Evolutionary conservation across 1,284 basidiomycete genomes (phyloP).

Genomic region (Cryptococcus sp.): DNA sequence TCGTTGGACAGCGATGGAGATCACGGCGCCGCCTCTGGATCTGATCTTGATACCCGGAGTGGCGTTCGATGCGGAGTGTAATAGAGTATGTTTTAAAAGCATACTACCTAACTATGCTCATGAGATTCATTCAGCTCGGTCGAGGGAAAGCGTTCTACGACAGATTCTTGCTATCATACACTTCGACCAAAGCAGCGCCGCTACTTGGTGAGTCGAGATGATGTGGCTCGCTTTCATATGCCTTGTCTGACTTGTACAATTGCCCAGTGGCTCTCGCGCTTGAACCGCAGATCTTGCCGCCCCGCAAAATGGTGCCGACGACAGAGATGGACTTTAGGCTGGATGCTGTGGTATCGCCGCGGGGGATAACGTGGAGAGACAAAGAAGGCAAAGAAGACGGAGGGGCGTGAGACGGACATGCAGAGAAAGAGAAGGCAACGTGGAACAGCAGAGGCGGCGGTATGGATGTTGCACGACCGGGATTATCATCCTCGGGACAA

Average conservation of each 20-base stretch:
- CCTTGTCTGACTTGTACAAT: neutral
- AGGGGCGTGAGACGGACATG: too few relatives aligned
- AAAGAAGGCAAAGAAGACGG: neutral
- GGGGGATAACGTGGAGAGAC: constrained; percentile 31
- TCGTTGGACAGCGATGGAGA: constrained; percentile 27
- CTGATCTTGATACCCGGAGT: constrained; percentile 51
- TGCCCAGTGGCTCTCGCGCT: constrained; percentile 48
- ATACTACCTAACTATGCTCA: neutral
- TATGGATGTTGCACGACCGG: too few relatives aligned
- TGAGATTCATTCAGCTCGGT: constrained; percentile 41
- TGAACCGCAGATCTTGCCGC: constrained; percentile 38
- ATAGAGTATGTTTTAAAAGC: constrained; percentile 35
- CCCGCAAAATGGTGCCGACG: constrained; percentile 33
- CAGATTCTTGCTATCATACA: constrained; percentile 43
- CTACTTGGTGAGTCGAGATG: constrained; percentile 37
- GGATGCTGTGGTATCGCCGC: constrained; percentile 44
- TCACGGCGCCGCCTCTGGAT: constrained; percentile 30
- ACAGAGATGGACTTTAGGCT: constrained; percentile 41
- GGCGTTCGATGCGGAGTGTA: constrained; percentile 46
- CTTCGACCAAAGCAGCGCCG: constrained; percentile 25
- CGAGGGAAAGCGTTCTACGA: constrained; percentile 53
- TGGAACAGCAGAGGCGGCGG: neutral
- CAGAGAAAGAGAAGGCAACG: neutral
- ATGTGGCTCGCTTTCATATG: neutral
- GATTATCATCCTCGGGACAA: neutral